Percentiles rank a stretch among this genome's conserved stretches.
These are phyloP conservation scores for Scalesia atractyloides DNA, from an alignment of 129 eudicot genomes.

Conservation along the genomic window DNA sequence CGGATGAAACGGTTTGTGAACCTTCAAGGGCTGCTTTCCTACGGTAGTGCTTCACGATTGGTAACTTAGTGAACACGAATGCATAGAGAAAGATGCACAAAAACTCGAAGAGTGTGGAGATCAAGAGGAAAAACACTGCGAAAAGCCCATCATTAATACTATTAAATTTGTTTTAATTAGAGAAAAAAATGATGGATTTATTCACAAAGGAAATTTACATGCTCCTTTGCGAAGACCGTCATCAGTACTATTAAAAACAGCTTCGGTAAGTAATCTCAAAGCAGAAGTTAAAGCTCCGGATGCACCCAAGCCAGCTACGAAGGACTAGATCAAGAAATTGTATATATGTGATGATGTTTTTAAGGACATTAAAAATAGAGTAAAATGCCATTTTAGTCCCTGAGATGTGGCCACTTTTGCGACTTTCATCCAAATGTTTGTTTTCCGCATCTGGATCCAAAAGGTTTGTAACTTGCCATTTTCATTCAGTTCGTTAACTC, in stretches of 20 bases:
- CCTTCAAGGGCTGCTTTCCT: constrained; percentile 81
- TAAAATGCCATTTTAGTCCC: too few relatives aligned
- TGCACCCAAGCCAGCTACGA: constrained; percentile 74
- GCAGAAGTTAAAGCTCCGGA: constrained; percentile 76
- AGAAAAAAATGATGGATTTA: background rate
- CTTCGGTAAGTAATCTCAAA: constrained; percentile 71
- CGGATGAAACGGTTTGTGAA: constrained; percentile 68
- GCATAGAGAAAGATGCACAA: constrained; percentile 73
- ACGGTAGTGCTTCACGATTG: constrained; percentile 65
- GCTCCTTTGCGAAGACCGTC: constrained; percentile 77
- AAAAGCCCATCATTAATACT: background rate
- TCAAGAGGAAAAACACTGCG: constrained; percentile 77
- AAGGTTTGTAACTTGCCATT: too few relatives aligned
- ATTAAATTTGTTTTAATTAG: background rate
- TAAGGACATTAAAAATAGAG: constrained; percentile 1
- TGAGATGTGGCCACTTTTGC: too few relatives aligned
- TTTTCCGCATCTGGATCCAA: too few relatives aligned
- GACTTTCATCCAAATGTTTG: too few relatives aligned
- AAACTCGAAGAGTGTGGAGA: constrained; percentile 59
- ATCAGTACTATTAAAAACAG: constrained; percentile 49
- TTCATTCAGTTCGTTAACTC: too few relatives aligned
- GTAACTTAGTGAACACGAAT: constrained; percentile 54
- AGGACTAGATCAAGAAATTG: constrained; percentile 47
- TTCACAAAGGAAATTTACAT: constrained; percentile 26
- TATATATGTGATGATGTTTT: too few relatives aligned